Evolutionary conservation across 768 basidiomycete genomes (phyloP).

Genomic region (Kwoniella botswanensis): DNA sequence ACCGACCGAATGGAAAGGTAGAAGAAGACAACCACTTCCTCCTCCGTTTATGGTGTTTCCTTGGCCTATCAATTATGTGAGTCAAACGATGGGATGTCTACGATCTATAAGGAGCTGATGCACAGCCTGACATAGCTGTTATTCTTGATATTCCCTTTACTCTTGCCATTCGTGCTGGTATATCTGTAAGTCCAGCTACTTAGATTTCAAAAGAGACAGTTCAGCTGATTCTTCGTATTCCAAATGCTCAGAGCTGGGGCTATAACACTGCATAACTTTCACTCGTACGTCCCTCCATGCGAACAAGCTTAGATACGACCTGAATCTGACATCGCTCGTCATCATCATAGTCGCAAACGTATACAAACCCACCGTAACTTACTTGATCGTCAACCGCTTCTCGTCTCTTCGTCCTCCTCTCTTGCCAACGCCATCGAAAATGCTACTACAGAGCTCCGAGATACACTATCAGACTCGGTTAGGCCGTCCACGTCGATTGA

Average conservation of each 20-base stretch:
- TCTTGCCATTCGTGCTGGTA: conserved; percentile 26
- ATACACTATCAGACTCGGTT: conserved; percentile 1
- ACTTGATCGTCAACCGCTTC: conserved; percentile 5
- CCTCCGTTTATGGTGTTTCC: conserved; percentile 39
- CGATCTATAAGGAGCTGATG: not conserved
- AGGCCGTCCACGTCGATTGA: conserved; percentile 6
- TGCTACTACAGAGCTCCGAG: not conserved
- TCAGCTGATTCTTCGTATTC: not conserved
- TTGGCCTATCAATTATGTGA: conserved; percentile 46
- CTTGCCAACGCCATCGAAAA: not conserved
- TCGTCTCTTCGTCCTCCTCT: conserved; percentile 2
- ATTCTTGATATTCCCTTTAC: conserved; percentile 25
- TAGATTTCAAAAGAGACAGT: not conserved
- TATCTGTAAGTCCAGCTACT: conserved; percentile 22
- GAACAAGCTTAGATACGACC: no score
- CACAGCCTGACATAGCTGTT: not conserved
- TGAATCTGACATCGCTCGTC: no score
- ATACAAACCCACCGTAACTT: conserved; percentile 9
- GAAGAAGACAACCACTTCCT: conserved; percentile 31
- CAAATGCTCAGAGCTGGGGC: conserved; percentile 15
- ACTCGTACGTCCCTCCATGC: conserved; percentile 19
- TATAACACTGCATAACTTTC: conserved; percentile 24
- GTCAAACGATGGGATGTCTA: not conserved
- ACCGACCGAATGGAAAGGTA: conserved; percentile 11
- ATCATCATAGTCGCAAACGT: not conserved